A percentile compares a stretch with the other conserved stretches of the same genome.
Evolutionary conservation across 441 rosid species (phyloP).

Genomic region (Corymbia calophylla): DNA sequence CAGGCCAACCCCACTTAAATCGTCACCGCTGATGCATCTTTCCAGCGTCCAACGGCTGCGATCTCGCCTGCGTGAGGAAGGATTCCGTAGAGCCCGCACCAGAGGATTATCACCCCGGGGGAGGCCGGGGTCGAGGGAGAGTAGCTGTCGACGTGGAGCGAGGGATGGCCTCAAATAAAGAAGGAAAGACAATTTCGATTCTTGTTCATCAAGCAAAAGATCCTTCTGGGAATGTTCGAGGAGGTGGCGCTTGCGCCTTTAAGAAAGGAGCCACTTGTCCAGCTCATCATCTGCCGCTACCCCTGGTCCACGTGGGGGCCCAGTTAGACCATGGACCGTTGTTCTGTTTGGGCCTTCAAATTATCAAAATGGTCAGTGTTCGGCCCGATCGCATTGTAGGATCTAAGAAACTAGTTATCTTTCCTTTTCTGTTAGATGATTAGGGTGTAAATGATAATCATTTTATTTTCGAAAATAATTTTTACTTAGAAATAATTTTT

Average conservation of each 20-base stretch:
- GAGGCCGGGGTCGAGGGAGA: background rate
- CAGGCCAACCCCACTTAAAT: too few species aligned
- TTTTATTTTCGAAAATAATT: too few species aligned
- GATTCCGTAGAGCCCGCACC: background rate
- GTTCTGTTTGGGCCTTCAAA: background rate
- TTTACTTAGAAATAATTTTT: too few species aligned
- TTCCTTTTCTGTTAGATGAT: background rate
- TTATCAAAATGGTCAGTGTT: background rate
- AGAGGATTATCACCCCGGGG: background rate
- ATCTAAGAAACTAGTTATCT: background rate
- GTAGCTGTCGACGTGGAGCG: background rate
- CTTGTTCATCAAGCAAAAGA: slow-evolving; percentile 1
- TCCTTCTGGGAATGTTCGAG: background rate
- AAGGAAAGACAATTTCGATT: background rate
- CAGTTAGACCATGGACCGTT: background rate
- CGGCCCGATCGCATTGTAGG: background rate
- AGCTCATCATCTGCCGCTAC: background rate
- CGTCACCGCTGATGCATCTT: background rate
- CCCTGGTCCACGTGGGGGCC: background rate
- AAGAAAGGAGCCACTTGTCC: background rate
- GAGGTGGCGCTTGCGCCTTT: too few species aligned
- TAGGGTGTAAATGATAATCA: too few species aligned
- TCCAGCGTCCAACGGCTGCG: background rate
- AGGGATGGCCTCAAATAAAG: background rate
- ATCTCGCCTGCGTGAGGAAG: too few species aligned